Evolutionary conservation across 495 filamentous ascomycete genomes (phyloP), one percentile per base, ranked within the genome.

Genomic region (Cercophora sp.): DNA sequence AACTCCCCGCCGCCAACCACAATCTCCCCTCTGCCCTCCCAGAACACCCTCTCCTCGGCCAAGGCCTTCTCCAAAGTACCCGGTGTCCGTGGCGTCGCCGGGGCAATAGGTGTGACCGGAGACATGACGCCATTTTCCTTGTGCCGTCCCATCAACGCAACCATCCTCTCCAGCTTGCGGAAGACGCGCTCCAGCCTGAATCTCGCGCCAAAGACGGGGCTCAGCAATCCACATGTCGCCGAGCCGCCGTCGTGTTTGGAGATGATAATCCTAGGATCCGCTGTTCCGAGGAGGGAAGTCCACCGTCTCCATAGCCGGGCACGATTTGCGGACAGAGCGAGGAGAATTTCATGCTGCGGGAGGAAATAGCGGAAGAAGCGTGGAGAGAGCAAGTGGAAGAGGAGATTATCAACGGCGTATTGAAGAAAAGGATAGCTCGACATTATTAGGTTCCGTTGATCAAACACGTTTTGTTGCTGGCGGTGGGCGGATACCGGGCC

Each of bases 221-320:
- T 61, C 35, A 71, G 32, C 18, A 67, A 47, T 11, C 25, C 51
- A 9, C n/a, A 40, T 4, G 18, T 52, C 2, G 60, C 60, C 1
- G 50, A 37, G 5, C 34, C 37, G 19, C 34, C 34, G n/a, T 15
- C 37, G 29, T 65, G 56, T 20, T 18, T 35, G 9, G 55, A 49
- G 0, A 70, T 16, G 4, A 68, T 59, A 1, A 29, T 52, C 1
- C n/a, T 52, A 5, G 63, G 48, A n/a, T 67, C 67, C 2, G 55
- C 37, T n/a, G 55, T 56, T 8, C 67, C 66, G 25, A 72, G 25
- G 9, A 70, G 52, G 10, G 57, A 60, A 4, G 67, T 70, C 69
- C 69, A 72, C 5, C 66, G 54, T 35, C 61, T 59, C 69, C 69
- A 72, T 5, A 72, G 48, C 0, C 66, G 56, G 43, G 58, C 69